Base-by-base conservation (phyloP, 306 rosid species). In the Dalbergia oliveri region DNA sequence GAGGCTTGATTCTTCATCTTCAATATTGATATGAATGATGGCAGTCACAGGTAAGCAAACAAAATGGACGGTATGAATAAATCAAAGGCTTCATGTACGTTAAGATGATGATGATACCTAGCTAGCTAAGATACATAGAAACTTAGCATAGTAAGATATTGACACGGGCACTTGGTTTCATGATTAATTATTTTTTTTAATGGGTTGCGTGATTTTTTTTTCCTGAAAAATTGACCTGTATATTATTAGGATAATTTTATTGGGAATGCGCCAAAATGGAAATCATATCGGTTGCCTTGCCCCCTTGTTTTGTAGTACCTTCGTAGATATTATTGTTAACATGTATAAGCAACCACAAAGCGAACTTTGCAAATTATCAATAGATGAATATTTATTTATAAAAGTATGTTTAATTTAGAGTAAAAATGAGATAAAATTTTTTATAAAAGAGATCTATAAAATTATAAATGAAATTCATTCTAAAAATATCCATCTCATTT, bases 221-320 rank as follows among this genome's bases (percentile, higher is more conserved):
- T 15, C 5, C 14, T 31, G 59, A 35, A 72, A 60, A 39, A 15
- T 73, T 44, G 53, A 44, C 21, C 53, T 50, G 16, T 54, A 3
- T 16, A 53, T 50, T 64, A 53, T 51, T 66, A 73, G 59, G 51
- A 49, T 57, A 1, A 11, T 10, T 71, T 67, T 49, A 34, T 26
- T 71, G 73, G 9, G 84, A 78, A 86, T 50, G 62, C 31, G 76
- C 73, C 86, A 86, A 71, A 69, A 79, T 31, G 67, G 41, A 14
- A 69, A 69, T 75, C n/a, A n/a, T n/a, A n/a, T n/a, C 21, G 57
- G 79, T 78, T 65, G 72, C 8, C 19, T 82, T n/a, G n/a, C n/a
- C n/a, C n/a, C n/a, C n/a, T n/a, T 82, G 85, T 83, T 72, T 76
- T 77, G 41, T 76, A 71, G 81, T 65, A 26, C 41, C 12, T 59